Evolutionary conservation across 148 eudicot species (phyloP), one percentile per base, ranked within the genome.

Genomic region (Hydrangea macrophylla): DNA sequence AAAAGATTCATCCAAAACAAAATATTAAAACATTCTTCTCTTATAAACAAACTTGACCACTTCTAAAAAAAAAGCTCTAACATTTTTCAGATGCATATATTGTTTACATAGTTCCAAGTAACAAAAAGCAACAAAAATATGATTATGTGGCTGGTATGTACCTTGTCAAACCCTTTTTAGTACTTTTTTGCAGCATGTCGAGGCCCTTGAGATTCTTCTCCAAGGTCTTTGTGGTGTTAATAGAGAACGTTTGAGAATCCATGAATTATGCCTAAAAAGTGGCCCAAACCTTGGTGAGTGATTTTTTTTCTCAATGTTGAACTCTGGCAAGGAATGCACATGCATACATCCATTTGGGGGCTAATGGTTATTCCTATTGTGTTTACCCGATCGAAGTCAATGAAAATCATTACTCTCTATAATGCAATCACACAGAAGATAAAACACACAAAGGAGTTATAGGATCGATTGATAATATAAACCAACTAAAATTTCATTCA

Each of bases 161-260:
- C 8, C 39, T 35, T 35, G 4, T 35, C 4, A 35, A 4, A 35
- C 8, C 4, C 60, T 12, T 20, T 11, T 60, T 45, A 26, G 23
- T 15, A 58, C 1, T 76, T 0, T 73, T 35, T 45, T 79, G 77
- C 82, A 92, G 98, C 96, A 90, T 76, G 98, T 92, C 70, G 98
- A 92, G 84, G 98, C 98, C 24, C 87, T 92, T 55, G 96, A 90
- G 75, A 92, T 92, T 76, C 96, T 92, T 73, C 94, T 92, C 59
- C 94, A 88, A 68, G 98, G 98, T 35, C 87, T 92, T 30, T 88
- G 90, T 73, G 98, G 94, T 58, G 92, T 88, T 62, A 81, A 82
- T 40, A 88, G 82, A 66, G 90, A 92, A 67, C 82, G 80, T 13
- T 75, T 92, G 56, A 80, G 82, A 83, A 73, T 90, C 68, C 98